Evolutionary conservation across 495 filamentous ascomycete species (phyloP).

Genomic region (Aspergillus conjunctus): DNA sequence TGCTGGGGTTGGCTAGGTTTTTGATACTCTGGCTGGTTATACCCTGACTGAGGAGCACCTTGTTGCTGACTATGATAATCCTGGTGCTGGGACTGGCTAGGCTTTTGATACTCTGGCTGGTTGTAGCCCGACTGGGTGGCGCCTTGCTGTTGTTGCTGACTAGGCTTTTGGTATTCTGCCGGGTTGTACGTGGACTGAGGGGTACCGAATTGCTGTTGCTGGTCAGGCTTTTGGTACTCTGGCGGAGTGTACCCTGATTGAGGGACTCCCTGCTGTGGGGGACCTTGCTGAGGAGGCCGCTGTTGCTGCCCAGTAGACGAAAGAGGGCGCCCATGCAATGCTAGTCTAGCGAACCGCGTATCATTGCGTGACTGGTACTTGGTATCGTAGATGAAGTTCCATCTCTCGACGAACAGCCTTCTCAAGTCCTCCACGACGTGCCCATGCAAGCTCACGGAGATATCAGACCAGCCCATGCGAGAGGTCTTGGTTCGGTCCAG

Average conservation of each 20-base stretch:
- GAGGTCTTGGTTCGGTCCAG: constrained; percentile 76
- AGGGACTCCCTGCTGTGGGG: constrained; percentile 13
- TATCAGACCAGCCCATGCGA: constrained; percentile 94
- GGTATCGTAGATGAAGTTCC: constrained; percentile 88
- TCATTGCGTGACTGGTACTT: constrained; percentile 75
- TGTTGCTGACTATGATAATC: background rate
- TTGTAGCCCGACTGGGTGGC: constrained; percentile 9
- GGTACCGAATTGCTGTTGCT: constrained; percentile 16
- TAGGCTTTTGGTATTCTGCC: constrained; percentile 5
- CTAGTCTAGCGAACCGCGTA: constrained; percentile 60
- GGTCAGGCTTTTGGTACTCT: constrained; percentile 9
- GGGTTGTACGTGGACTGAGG: constrained; percentile 18
- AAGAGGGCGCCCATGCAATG: constrained; percentile 38
- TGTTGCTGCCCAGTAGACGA: constrained; percentile 24
- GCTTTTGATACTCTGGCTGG: constrained; percentile 4
- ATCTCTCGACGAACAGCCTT: constrained; percentile 80
- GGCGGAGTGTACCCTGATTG: constrained; percentile 10
- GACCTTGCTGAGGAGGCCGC: constrained; percentile 18
- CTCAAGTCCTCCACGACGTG: constrained; percentile 76
- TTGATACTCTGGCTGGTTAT: constrained; percentile 6
- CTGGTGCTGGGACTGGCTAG: background rate
- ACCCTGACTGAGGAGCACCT: background rate
- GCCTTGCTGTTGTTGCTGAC: constrained; percentile 18
- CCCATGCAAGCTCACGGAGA: constrained; percentile 79
- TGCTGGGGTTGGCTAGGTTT: constrained; percentile 17